A percentile compares a stretch with the other conserved stretches of the same genome.
Conservation (phyloP, 768 basidiomycete species). For the Pleurotus cornucopiae region DNA sequence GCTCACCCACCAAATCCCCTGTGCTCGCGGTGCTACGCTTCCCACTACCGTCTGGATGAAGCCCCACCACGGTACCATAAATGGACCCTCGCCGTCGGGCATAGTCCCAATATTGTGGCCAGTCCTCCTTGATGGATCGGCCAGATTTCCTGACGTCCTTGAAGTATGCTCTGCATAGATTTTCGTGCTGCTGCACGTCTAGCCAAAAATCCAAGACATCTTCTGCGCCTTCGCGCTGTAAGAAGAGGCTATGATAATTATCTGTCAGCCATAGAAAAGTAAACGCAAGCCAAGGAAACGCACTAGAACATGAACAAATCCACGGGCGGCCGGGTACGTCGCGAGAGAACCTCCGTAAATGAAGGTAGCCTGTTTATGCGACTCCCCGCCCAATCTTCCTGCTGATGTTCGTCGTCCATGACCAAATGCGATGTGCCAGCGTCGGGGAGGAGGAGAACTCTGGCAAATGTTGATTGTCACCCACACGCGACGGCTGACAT, state of each 20-base stretch:
- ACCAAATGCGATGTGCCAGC: slow-evolving; percentile 13
- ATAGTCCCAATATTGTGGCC: slow-evolving; percentile 98
- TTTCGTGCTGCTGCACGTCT: slow-evolving; percentile 99
- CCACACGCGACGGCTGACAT: not conserved
- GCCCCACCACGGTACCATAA: slow-evolving; percentile 85
- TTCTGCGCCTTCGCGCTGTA: slow-evolving; percentile 93
- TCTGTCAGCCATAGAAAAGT: not conserved
- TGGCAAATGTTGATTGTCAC: not conserved
- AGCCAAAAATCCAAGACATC: slow-evolving; percentile 99
- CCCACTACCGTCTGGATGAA: slow-evolving; percentile 48
- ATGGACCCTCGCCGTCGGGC: slow-evolving; percentile 90
- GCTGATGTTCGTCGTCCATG: slow-evolving; percentile 52
- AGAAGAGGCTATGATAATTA: slow-evolving; percentile 66
- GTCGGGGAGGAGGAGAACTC: not conserved
- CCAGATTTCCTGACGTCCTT: slow-evolving; percentile 97
- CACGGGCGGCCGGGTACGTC: slow-evolving; percentile 89
- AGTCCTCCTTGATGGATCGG: slow-evolving; percentile 89
- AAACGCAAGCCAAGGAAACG: slow-evolving; percentile 31
- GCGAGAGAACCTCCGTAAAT: slow-evolving; percentile 85
- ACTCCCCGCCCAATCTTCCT: slow-evolving; percentile 72
- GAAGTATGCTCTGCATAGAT: slow-evolving; percentile 97
- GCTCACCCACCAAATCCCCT: slow-evolving; percentile 63
- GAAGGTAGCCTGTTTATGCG: slow-evolving; percentile 80
- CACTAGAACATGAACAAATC: slow-evolving; percentile 99
- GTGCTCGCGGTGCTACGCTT: slow-evolving; percentile 85